phyloP scores from a whole-genome alignment of 345 rosid species.

The Excoecaria agallocha region DNA sequence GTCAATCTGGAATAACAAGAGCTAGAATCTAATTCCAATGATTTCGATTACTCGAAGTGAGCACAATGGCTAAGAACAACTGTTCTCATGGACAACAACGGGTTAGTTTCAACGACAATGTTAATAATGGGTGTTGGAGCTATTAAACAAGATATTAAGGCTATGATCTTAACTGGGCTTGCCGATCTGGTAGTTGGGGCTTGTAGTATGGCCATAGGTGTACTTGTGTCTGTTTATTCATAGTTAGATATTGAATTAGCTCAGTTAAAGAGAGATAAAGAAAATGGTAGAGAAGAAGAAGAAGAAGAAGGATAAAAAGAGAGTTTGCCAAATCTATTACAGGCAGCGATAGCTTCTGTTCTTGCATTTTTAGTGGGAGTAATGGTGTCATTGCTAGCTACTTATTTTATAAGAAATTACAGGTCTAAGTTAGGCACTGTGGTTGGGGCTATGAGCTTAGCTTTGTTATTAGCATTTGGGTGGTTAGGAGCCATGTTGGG shows the following conservation, averaged over 20 bases:
- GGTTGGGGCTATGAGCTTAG: slow-evolving; percentile 55
- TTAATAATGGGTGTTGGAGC: slow-evolving; percentile 94
- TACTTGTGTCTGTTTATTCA: slow-evolving; percentile 83
- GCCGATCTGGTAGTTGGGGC: slow-evolving; percentile 93
- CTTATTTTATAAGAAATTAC: slow-evolving; percentile 65
- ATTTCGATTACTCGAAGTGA: slow-evolving; percentile 71
- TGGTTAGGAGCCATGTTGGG: slow-evolving; percentile 83
- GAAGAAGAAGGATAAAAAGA: slow-evolving; percentile 35
- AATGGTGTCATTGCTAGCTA: slow-evolving; percentile 75
- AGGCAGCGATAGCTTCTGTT: slow-evolving; percentile 86
- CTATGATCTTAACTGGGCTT: slow-evolving; percentile 80
- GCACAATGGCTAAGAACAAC: slow-evolving; percentile 96
- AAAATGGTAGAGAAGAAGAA: not conserved
- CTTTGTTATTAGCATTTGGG: slow-evolving; percentile 62
- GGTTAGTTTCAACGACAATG: slow-evolving; percentile 78
- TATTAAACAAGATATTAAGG: slow-evolving; percentile 70
- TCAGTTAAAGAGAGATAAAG: slow-evolving; percentile 54
- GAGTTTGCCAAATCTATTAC: slow-evolving; percentile 66
- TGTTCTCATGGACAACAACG: slow-evolving; percentile 87
- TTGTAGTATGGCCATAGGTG: slow-evolving; percentile 97
- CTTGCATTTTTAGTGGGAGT: slow-evolving; percentile 78
- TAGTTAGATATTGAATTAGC: slow-evolving; percentile 78
- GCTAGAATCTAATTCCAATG: slow-evolving; percentile 13
- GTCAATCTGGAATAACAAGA: slow-evolving; percentile 38
- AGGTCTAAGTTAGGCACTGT: slow-evolving; percentile 60